Evolutionary conservation across 2,329 filamentous ascomycete genomes (phyloP), one percentile per base, ranked within the genome.

Genomic region (Xylaria digitata): DNA sequence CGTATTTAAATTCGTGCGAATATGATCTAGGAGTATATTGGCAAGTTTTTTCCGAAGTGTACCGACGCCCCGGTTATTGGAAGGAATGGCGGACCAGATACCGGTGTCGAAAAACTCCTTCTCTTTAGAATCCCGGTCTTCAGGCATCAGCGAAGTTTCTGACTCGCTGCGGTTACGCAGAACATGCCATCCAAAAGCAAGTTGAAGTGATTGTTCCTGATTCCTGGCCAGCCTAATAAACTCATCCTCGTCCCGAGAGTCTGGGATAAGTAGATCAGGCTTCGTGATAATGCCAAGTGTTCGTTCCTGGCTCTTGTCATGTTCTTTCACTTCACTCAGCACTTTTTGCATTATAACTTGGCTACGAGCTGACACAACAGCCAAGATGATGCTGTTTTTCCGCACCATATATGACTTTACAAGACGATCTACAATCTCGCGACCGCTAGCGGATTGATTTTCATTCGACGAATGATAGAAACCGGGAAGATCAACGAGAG

Each of bases 261-360:
- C 80, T 0, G 75, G 59, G 0, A 70, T 72, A 0, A 84, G 74
- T 2, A 76, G 74, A 66, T 89, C 86, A 0, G 85, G 84, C 71
- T 88, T 87, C 0, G 86, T 89, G 61, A 89, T 82, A 62, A 89
- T 82, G 0, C 86, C 85, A 0, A 89, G 75, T 0, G 86, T 89
- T 1, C 86, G 82, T 1, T 75, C 68, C 15, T 80, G 78, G 0
- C 78, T 70, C 0, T 77, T 76, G 67, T 88, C 85, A 34, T 83
- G 72, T 15, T 78, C 71, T 19, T 79, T 77, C 2, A 80, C 82
- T 13, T 82, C 78, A 0, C 81, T 75, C 0, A 87, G 75, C 4
- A 90, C 82, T 5, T 77, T 77, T 61, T 90, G 87, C 46, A 83
- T 83, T 11, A 83, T 82, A 34, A 83, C 80, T 48, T 88, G 82